phyloP scores from a whole-genome alignment of 2,329 filamentous ascomycete species.

The Domatiomyces catenatus region DNA sequence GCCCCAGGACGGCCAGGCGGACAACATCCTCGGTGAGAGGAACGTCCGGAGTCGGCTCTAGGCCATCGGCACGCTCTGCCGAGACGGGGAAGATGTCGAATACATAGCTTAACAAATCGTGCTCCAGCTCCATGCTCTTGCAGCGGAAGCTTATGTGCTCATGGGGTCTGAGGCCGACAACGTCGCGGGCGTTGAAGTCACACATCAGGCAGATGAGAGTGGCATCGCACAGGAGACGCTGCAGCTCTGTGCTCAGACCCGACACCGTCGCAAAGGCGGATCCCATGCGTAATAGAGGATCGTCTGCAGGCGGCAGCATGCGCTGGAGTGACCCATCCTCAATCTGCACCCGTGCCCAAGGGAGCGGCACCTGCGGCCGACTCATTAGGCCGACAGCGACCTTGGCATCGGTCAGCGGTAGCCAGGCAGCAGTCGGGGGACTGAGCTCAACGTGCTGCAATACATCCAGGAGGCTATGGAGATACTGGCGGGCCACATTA shows the following conservation, averaged over 20 bases:
- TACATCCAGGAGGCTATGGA: slow-evolving; percentile 20
- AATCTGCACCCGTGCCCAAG: slow-evolving; percentile 22
- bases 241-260: slow-evolving; percentile 19
- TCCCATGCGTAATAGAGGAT: slow-evolving; percentile 18
- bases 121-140: slow-evolving; percentile 23
- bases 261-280: slow-evolving; percentile 19
- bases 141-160: slow-evolving; percentile 23
- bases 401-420: slow-evolving; percentile 12
- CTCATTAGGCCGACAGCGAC: slow-evolving; percentile 22
- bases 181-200: slow-evolving; percentile 16
- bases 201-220: slow-evolving; percentile 21
- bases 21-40: slow-evolving; percentile 10
- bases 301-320: slow-evolving; percentile 19
- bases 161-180: slow-evolving; percentile 12
- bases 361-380: slow-evolving; percentile 23
- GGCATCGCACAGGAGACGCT: slow-evolving; percentile 18
- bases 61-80: background rate
- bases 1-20: slow-evolving; percentile 10
- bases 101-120: slow-evolving; percentile 24
- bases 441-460: slow-evolving; percentile 25
- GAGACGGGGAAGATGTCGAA: slow-evolving; percentile 6
- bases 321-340: slow-evolving; percentile 18
- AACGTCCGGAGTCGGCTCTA: background rate
- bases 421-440: slow-evolving; percentile 14
- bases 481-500: slow-evolving; percentile 25